Evolutionary conservation across 805 yeast species (phyloP), one percentile per base, ranked within the genome.

Genomic region (Kuraishia floccosa): DNA sequence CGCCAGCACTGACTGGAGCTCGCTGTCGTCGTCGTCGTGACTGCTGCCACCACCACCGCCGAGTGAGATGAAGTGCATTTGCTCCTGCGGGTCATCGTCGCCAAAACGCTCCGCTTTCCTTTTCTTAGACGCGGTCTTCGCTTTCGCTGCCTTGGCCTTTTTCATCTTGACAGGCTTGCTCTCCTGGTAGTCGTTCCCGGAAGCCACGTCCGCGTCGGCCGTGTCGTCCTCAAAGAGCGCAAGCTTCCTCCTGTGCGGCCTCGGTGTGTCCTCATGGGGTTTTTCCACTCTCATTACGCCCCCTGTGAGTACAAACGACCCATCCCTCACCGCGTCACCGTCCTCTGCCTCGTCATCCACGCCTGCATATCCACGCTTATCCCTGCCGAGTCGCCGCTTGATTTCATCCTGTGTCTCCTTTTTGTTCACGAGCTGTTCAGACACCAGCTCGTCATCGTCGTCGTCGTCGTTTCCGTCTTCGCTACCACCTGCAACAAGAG

Each of bases 381-480:
- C 49, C 24, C 36, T 44, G 7, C 43, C 41, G 7, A 27, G 23
- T 26, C 27, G 30, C 9, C 36, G 38, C 25, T 39, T 38, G 30
- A 38, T n/a, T 17, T 35, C 20, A 5, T 58, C 59, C 24, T 46
- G 41, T 7, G 56, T 31, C 16, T 51, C 49, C 17, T 51, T 40
- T 32, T 52, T 42, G n/a, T 55, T 47, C 35, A 51, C 56, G 25
- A 60, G 37, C 10, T 32, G 42, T n/a, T 60, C 66, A 31, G 71
- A 60, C 18, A 48, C 58, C 19, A 76, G 55, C 38, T 50, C 56
- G 16, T 52, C 56, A 2, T 41, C 47, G 21, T 39, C 46, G 7
- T 49, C 55, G 12, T 49, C 49, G 20, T 55, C 66, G 20, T 42
- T 46, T 18, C 45, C 60, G 23, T 46, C 61, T 11, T 60, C 39